Evolutionary conservation across 148 eudicot species (phyloP), one percentile per base, ranked within the genome.

Genomic region (Suaeda aralocaspica): DNA sequence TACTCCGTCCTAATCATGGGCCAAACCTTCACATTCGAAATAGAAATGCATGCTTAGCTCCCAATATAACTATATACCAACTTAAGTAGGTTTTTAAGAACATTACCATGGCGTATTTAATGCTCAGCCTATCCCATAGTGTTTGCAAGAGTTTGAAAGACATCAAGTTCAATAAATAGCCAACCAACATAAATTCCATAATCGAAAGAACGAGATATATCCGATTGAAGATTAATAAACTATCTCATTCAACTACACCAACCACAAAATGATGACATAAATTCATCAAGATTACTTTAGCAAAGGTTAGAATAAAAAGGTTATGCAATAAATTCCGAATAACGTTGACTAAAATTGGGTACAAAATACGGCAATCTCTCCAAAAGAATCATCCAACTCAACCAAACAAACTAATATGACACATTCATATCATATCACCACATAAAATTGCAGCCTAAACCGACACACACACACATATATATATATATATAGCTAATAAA

Each of bases 361-460:
- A 19, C 1, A 30, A 52, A 0, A 2, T 55, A 10, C 0, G 8
- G 59, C 24, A 6, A 1, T 55, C 26, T 55, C 2, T 31, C 21
- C 63, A 29, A 19, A 60, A 3, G 19, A 31, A 19, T 3, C 66
- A 62, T 22, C 28, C 50, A 62, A 59, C 41, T 41, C 48, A 62
- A 12, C 18, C 8, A 4, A 39, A 62, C 48, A 41, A 22, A 36
- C 28, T 2, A 48, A 48, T 16, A 48, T 48, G 19, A 3, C 5
- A 48, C 18, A 16, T 15, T 3, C 18, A n/a, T 15, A 48, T 48
- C 49, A 3, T 48, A 44, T 41, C 30, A n/a, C 34, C 4, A 30
- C 73, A 42, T 12, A 25, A 16, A 51, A 67, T 68, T 24, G n/a
- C 44, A 66, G 51, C 26, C 46, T n/a, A n/a, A n/a, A n/a, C n/a